Conservation (phyloP, 768 basidiomycete genomes). For the Lactarius pseudohatsudake region DNA sequence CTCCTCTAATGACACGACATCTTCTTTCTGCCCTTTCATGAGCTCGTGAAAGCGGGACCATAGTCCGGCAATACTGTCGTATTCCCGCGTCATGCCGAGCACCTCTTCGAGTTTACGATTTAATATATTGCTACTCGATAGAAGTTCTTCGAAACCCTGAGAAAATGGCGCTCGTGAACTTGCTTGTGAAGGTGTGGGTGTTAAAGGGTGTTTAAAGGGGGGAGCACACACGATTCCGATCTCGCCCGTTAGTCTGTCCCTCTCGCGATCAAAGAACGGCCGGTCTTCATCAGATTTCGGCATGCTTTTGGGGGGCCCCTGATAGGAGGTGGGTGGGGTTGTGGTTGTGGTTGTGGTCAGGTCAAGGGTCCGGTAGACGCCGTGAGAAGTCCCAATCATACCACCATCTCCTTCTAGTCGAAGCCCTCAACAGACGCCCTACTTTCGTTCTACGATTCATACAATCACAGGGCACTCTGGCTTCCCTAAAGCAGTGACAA, state of each 20-base stretch:
- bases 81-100: slow-evolving; percentile 88
- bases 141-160: slow-evolving; percentile 85
- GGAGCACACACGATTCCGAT: slow-evolving; percentile 60
- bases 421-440: slow-evolving; percentile 22
- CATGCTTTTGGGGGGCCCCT: slow-evolving; percentile 8
- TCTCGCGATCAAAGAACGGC: slow-evolving; percentile 77
- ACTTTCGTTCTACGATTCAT: slow-evolving; percentile 10
- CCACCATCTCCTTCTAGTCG: slow-evolving; percentile 25
- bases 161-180: not conserved
- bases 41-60: slow-evolving; percentile 81
- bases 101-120: slow-evolving; percentile 94
- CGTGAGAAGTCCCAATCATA: not conserved
- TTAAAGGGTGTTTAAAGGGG: not conserved
- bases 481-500: slow-evolving; percentile 34
- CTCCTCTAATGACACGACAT: slow-evolving; percentile 33
- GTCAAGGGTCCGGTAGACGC: not conserved
- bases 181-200: not conserved
- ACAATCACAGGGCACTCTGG: slow-evolving; percentile 21
- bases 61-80: slow-evolving; percentile 81
- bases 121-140: slow-evolving; percentile 79
- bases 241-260: slow-evolving; percentile 69
- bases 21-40: slow-evolving; percentile 50
- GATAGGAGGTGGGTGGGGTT: not conserved
- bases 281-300: slow-evolving; percentile 36
- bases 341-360: slow-evolving; percentile 1